Evolutionary conservation across 148 eudicot species (phyloP).

Genomic region (Silene latifolia): DNA sequence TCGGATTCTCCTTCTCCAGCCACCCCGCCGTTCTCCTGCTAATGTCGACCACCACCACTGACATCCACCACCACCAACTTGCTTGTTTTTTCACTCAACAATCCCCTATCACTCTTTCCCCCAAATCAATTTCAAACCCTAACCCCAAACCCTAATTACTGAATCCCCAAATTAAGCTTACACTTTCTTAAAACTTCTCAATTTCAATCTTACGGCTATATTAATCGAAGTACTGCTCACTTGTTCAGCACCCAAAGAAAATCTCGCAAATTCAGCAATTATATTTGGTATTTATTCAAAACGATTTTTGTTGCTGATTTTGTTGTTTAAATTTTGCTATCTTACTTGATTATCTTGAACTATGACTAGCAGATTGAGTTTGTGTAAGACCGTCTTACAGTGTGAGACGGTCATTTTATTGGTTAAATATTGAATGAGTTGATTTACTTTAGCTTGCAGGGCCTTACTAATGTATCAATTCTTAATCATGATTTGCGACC

Average conservation of each 20-base stretch:
- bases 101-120: too few relatives aligned
- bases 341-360: neutral
- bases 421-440: neutral
- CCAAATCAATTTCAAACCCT: too few relatives aligned
- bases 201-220: neutral
- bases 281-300: neutral
- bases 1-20: too few relatives aligned
- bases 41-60: too few relatives aligned
- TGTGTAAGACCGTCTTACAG: neutral
- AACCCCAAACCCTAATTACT: neutral
- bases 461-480: neutral
- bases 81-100: too few relatives aligned
- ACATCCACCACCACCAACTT: too few relatives aligned
- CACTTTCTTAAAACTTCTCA: neutral
- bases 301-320: too few relatives aligned
- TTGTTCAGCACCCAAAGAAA: too few relatives aligned
- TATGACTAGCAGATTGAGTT: neutral
- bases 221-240: neutral
- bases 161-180: neutral
- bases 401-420: neutral
- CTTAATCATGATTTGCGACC: slow-evolving; percentile 12
- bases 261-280: neutral
- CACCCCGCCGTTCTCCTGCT: too few relatives aligned
- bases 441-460: too few relatives aligned
- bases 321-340: neutral